A percentile compares a stretch with the other conserved stretches of the same genome.
phyloP scores from a whole-genome alignment of 495 filamentous ascomycete genomes.

The Clavariopsis aquatica region DNA sequence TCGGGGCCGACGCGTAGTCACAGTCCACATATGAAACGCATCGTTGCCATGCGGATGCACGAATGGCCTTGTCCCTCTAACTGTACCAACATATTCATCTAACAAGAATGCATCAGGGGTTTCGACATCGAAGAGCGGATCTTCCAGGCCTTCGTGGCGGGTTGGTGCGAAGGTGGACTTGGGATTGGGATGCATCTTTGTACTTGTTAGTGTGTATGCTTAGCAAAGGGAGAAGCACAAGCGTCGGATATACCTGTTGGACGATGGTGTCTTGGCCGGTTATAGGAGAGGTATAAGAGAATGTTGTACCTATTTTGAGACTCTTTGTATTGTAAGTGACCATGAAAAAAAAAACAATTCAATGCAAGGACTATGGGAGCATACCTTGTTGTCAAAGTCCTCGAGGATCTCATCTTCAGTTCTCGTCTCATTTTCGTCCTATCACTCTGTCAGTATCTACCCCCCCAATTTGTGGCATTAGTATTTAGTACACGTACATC shows the following conservation, averaged over 20 bases:
- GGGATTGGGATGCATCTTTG: neutral
- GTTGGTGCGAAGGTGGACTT: neutral
- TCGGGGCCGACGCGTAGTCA: neutral
- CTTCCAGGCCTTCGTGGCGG: neutral
- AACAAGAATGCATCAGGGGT: neutral
- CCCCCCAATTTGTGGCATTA: neutral
- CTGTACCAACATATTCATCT: constrained; percentile 1
- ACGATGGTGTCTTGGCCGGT: too few relatives aligned
- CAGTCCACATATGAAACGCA: constrained; percentile 12
- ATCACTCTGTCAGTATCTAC: neutral
- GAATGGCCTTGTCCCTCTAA: neutral
- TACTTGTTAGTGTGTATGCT: too few relatives aligned
- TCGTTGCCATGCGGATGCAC: constrained; percentile 8
- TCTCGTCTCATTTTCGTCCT: neutral
- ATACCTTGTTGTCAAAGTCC: constrained; percentile 6
- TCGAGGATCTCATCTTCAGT: neutral
- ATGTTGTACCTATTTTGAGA: neutral
- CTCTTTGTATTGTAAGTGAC: neutral
- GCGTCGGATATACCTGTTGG: too few relatives aligned
- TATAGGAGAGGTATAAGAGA: neutral
- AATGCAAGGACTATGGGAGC: too few relatives aligned
- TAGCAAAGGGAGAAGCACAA: too few relatives aligned
- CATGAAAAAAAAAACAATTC: too few relatives aligned
- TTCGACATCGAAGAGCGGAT: neutral
- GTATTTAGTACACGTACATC: neutral